A percentile compares a stretch with the other conserved stretches of the same genome.
phyloP scores from a whole-genome alignment of 495 filamentous ascomycete genomes.

The Penicillium odoratum region DNA sequence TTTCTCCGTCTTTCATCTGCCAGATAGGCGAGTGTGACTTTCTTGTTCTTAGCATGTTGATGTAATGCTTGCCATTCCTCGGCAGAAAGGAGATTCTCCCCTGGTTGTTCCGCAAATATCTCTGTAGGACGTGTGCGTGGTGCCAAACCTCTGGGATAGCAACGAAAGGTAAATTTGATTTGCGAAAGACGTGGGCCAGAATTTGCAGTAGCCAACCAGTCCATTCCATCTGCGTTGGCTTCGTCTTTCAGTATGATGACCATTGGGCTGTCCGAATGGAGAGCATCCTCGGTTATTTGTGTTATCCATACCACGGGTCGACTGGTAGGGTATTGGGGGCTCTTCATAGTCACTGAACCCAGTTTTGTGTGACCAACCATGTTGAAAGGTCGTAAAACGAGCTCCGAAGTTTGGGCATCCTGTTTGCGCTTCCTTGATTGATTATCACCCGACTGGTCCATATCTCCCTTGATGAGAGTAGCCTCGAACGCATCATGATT shows the following conservation, averaged over 20 bases:
- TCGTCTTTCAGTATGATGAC: not conserved
- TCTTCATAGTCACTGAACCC: not conserved
- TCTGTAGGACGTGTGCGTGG: slow-evolving; percentile 11
- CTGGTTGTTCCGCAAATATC: slow-evolving; percentile 9
- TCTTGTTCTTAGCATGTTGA: not conserved
- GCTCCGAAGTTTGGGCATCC: not conserved
- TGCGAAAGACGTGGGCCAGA: not conserved
- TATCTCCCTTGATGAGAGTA: not conserved
- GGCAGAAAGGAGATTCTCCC: slow-evolving; percentile 6
- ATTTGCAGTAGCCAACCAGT: not conserved
- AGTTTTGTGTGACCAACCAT: not conserved
- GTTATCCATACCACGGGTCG: not conserved
- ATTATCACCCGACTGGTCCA: not conserved
- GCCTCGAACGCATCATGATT: not conserved
- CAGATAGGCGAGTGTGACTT: slow-evolving; percentile 6
- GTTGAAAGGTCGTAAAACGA: slow-evolving; percentile 5
- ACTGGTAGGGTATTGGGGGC: not conserved
- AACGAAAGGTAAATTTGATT: slow-evolving; percentile 8
- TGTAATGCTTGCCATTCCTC: slow-evolving; percentile 1
- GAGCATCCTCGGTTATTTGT: not conserved
- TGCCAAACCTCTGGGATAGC: slow-evolving; percentile 8
- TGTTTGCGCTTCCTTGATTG: slow-evolving; percentile 8
- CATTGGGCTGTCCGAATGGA: not conserved
- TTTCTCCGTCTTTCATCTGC: slow-evolving; percentile 1
- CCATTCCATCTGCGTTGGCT: not conserved